Evolutionary conservation across 495 filamentous ascomycete genomes (phyloP), one percentile per base, ranked within the genome.

Genomic region (Penicillium riverlandense): DNA sequence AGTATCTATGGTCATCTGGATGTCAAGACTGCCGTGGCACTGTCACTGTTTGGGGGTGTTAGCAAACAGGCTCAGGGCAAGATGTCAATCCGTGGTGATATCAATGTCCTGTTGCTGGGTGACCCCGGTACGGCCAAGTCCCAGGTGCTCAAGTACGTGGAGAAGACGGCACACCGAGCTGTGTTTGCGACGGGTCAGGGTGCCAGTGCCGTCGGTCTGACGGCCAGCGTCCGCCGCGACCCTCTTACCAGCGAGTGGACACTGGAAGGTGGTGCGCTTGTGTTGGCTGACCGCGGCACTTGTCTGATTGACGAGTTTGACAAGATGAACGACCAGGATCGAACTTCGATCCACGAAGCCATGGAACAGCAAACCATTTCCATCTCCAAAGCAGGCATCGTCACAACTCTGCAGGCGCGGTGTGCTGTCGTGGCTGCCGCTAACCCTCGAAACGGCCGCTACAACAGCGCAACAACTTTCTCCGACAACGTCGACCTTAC

Each of bases 321-420:
- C 77, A 99, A 99, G 76, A 99, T 99, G 94, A 99, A 99, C 67
- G 94, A 99, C 61, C 89, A 97, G 55, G 94, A 99, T 62, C 75
- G 92, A 35, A 99, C 94, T 1, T 94, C 87, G 15, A 99, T 99
- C 61, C 94, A 99, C 76, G 94, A 99, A 74, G 94, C 94, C 45
- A 99, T 99, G 94, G 94, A 99, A 64, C 94, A 99, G 65, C 94
- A 99, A 62, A 97, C 94, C n/a, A 99, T 99, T 53, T 99, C 94
- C 41, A 97, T 99, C 64, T 95, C 89, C 45, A 99, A 99, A 64
- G 94, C 94, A 7, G 94, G 94, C 61, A 99, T 99, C 46, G 94
- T 99, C 15, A 97, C 94, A 0, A 96, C 94, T 1, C 73, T 99
- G 3, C 92, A 99, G 60, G 94, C 94, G n/a, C 84, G 94, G 40